Evolutionary conservation across 345 rosid genomes (phyloP).

Genomic region (Adansonia digitata): DNA sequence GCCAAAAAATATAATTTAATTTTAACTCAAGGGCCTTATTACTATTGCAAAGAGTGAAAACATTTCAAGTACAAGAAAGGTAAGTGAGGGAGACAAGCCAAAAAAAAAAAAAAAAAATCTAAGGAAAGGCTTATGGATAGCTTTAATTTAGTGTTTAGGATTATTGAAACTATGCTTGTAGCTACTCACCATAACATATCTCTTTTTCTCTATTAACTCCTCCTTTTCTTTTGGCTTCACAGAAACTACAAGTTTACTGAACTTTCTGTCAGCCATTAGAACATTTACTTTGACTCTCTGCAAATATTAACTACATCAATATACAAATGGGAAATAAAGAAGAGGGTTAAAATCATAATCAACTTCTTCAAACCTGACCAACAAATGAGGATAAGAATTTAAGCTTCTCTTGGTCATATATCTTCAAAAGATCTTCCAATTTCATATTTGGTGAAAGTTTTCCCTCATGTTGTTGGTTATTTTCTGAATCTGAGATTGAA

Average conservation of each 20-base stretch:
- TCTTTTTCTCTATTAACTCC: slow-evolving; percentile 64
- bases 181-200: slow-evolving; percentile 71
- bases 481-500: slow-evolving; percentile 36
- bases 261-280: slow-evolving; percentile 51
- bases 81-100: too few species aligned
- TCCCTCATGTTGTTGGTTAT: slow-evolving; percentile 21
- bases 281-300: slow-evolving; percentile 72
- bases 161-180: slow-evolving; percentile 1
- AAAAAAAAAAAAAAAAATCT: background rate
- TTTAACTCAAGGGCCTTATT: background rate
- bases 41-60: background rate
- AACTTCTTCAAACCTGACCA: slow-evolving; percentile 65
- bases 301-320: slow-evolving; percentile 18
- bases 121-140: too few species aligned
- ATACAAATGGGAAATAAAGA: background rate
- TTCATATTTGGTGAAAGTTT: slow-evolving; percentile 64
- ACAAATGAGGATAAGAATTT: slow-evolving; percentile 78
- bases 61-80: background rate
- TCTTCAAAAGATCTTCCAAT: slow-evolving; percentile 73
- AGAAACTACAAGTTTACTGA: slow-evolving; percentile 72
- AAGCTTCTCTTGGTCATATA: slow-evolving; percentile 80
- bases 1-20: too few species aligned
- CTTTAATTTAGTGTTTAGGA: too few species aligned
- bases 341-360: slow-evolving; percentile 1
- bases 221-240: slow-evolving; percentile 77